Percentiles rank a stretch among this genome's conserved stretches.
Conservation (phyloP, 1,139 yeast genomes). For the Geotrichum klebahnii region DNA sequence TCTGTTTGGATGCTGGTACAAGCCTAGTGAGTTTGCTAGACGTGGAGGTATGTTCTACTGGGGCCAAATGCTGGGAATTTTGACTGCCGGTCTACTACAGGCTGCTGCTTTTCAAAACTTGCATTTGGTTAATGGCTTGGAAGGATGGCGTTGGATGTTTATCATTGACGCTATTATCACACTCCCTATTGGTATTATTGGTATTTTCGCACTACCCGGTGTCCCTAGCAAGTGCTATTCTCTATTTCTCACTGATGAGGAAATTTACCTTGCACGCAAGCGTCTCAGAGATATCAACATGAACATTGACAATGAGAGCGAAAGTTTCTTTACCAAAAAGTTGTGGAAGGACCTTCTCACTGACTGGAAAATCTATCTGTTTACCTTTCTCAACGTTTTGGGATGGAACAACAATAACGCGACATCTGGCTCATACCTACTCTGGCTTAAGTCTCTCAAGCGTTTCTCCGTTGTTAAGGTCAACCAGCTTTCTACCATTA, state of each 20-base stretch:
- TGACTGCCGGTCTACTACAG: slow-evolving; percentile 62
- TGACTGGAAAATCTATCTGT: slow-evolving; percentile 50
- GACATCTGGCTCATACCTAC: slow-evolving; percentile 50
- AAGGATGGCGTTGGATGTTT: slow-evolving; percentile 73
- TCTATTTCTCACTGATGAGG: slow-evolving; percentile 58
- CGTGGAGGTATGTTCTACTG: slow-evolving; percentile 59
- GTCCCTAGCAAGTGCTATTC: slow-evolving; percentile 53
- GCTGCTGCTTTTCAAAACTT: slow-evolving; percentile 52
- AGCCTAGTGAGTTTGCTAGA: slow-evolving; percentile 54
- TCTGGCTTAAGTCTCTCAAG: slow-evolving; percentile 49
- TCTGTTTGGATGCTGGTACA: slow-evolving; percentile 60
- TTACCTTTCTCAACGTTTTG: slow-evolving; percentile 47
- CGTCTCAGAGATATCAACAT: slow-evolving; percentile 34
- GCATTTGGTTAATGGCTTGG: slow-evolving; percentile 48
- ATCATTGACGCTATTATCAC: slow-evolving; percentile 63
- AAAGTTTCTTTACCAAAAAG: slow-evolving; percentile 28
- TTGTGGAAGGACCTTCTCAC: slow-evolving; percentile 47
- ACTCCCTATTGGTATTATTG: slow-evolving; percentile 56
- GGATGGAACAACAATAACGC: slow-evolving; percentile 61
- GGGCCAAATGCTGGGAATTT: slow-evolving; percentile 57
- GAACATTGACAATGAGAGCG: slow-evolving; percentile 13
- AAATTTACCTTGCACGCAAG: slow-evolving; percentile 56
- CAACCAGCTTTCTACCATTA: slow-evolving; percentile 45
- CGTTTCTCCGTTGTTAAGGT: slow-evolving; percentile 43
- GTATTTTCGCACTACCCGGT: slow-evolving; percentile 62